Evolutionary conservation across 2,329 filamentous ascomycete species (phyloP).

Genomic region (Colletotrichum orbiculare): DNA sequence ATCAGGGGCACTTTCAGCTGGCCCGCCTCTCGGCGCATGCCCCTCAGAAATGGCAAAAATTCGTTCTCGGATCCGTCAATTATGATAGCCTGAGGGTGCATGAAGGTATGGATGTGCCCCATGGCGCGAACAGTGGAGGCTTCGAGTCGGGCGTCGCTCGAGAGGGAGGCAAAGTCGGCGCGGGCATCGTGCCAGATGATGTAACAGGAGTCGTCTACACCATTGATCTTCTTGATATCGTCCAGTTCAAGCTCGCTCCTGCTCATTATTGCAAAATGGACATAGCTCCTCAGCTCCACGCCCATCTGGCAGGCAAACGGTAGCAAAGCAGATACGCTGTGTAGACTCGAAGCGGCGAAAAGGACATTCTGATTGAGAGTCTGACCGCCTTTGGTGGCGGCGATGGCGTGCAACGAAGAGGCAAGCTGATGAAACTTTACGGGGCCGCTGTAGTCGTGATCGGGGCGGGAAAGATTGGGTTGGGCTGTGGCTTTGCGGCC

Average conservation of each 20-base stretch:
- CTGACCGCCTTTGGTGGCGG: slow-evolving; percentile 62
- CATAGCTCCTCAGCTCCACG: slow-evolving; percentile 72
- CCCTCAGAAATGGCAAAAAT: slow-evolving; percentile 73
- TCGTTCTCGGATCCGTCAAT: slow-evolving; percentile 76
- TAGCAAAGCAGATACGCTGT: slow-evolving; percentile 77
- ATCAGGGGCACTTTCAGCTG: slow-evolving; percentile 72
- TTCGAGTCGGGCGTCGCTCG: slow-evolving; percentile 76
- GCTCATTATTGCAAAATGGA: slow-evolving; percentile 86
- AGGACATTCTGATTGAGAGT: slow-evolving; percentile 76
- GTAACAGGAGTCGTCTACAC: slow-evolving; percentile 76
- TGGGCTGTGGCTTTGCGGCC: slow-evolving; percentile 35
- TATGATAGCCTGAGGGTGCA: slow-evolving; percentile 82
- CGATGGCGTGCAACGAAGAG: slow-evolving; percentile 69
- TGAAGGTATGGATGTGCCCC: slow-evolving; percentile 76
- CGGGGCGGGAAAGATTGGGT: slow-evolving; percentile 30
- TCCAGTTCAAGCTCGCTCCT: slow-evolving; percentile 75
- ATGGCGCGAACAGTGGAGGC: slow-evolving; percentile 73
- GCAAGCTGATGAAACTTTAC: slow-evolving; percentile 76
- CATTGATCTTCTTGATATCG: slow-evolving; percentile 80
- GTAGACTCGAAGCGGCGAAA: slow-evolving; percentile 80
- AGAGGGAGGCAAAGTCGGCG: slow-evolving; percentile 76
- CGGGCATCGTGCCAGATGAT: slow-evolving; percentile 78
- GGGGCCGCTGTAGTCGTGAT: slow-evolving; percentile 71
- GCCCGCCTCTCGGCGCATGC: slow-evolving; percentile 65
- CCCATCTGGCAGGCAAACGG: slow-evolving; percentile 92